Evolutionary conservation across 257 asterid genomes (phyloP), one percentile per base, ranked within the genome.

Genomic region (Sherardia arvensis): DNA sequence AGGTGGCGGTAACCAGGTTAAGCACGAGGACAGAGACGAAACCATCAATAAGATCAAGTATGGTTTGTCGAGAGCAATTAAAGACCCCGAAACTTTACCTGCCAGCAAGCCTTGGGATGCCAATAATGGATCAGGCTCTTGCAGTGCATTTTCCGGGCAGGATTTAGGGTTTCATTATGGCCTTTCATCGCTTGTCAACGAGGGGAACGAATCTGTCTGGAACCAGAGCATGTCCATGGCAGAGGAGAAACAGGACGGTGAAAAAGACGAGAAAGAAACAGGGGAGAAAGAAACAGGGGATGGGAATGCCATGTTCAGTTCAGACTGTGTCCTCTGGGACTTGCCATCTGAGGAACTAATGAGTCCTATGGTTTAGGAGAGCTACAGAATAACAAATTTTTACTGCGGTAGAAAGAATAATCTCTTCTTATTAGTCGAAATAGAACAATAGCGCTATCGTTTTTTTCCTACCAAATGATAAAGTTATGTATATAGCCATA

Each of bases 281-380:
- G 72, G 73, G 18, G 69, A 74, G 43, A 73, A 80, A 69, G 84
- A 79, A 49, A 59, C 68, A 29, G 73, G 77, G 64, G 77, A 74
- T 17, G 84, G 69, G 53, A 66, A 79, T 22, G 76, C 62, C 66
- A 78, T 85, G 60, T 87, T 85, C 74, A 81, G 66, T 53, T 66
- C 91, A 4, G 91, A 84, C 20, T 84, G 89, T 66, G 85, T 88
- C 10, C 69, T 87, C 70, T 85, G 97, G 93, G 96, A 85, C 76
- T 77, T 87, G 66, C 83, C 84, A 60, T 71, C 95, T 38, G 88
- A 84, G 68, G 91, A 85, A 74, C 75, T 87, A 71, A 85, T 84
- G 66, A 85, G 85, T 66, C 87, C 86, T n/a, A 69, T 85, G 18
- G 75, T 68, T 49, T 80, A 59, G 71, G 51, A 10, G 32, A 11